Conservation (phyloP, 305 asterid genomes). For the Nicotiana rustica region DNA sequence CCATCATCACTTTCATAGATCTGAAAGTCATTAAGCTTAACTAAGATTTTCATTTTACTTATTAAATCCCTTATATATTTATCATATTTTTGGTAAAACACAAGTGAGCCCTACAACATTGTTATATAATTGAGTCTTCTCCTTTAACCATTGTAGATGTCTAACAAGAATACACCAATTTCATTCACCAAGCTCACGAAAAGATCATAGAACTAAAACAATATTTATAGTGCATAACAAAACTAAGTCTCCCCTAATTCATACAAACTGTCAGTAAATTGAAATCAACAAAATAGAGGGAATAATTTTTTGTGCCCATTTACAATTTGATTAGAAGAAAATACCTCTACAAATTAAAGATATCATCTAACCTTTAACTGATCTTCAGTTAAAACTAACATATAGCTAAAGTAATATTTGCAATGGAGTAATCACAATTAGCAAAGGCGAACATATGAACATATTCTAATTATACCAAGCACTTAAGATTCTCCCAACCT, state of each 20-base stretch:
- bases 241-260: neutral
- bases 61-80: no score
- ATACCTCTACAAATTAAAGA: no score
- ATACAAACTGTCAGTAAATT: neutral
- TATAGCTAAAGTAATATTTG: no score
- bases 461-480: slow-evolving; percentile 12
- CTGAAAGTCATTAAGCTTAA: no score
- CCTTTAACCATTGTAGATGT: neutral
- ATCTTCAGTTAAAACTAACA: neutral
- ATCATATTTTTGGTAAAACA: no score
- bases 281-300: neutral
- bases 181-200: neutral
- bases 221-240: neutral
- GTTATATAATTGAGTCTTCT: neutral
- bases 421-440: neutral
- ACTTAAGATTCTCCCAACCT: slow-evolving; percentile 22
- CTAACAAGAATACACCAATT: neutral
- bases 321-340: neutral
- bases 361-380: neutral
- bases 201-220: neutral
- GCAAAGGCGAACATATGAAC: neutral
- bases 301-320: neutral
- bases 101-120: neutral
- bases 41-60: no score
- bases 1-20: no score